Evolutionary conservation across 2,329 filamentous ascomycete species (phyloP).

Genomic region (Penicillium sclerotigenum): DNA sequence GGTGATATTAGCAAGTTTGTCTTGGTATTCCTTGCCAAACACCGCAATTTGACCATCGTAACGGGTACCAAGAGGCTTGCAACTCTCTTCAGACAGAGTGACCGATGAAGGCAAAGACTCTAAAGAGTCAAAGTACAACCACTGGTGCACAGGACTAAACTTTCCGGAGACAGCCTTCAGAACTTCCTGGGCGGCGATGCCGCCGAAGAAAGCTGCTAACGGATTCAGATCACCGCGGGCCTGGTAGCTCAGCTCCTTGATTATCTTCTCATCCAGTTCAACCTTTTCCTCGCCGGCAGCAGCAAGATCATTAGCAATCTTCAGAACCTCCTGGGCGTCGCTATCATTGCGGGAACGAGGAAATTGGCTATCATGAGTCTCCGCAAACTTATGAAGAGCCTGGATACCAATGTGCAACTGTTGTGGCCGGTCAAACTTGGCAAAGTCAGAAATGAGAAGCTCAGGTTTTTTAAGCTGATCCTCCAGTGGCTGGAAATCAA

Average conservation of each 20-base stretch:
- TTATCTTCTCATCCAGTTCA: slow-evolving; percentile 86
- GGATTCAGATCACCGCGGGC: slow-evolving; percentile 85
- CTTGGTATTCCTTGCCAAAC: slow-evolving; percentile 88
- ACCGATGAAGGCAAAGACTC: slow-evolving; percentile 80
- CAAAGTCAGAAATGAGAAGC: slow-evolving; percentile 88
- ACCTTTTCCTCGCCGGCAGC: slow-evolving; percentile 64
- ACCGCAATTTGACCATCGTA: slow-evolving; percentile 98
- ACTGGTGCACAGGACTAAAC: slow-evolving; percentile 92
- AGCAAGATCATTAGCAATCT: slow-evolving; percentile 71
- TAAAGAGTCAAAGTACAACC: slow-evolving; percentile 96
- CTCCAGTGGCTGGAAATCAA: slow-evolving; percentile 82
- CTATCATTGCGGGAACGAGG: slow-evolving; percentile 80
- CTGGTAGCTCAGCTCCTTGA: slow-evolving; percentile 92
- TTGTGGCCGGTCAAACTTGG: slow-evolving; percentile 92
- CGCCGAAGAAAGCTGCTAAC: slow-evolving; percentile 93
- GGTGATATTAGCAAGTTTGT: slow-evolving; percentile 84
- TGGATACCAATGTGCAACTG: slow-evolving; percentile 92
- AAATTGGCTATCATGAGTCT: slow-evolving; percentile 66
- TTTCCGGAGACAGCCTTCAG: slow-evolving; percentile 97
- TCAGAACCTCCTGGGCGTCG: slow-evolving; percentile 75
- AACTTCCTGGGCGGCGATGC: slow-evolving; percentile 88
- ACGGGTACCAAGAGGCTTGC: slow-evolving; percentile 77
- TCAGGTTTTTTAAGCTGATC: slow-evolving; percentile 81
- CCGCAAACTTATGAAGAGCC: slow-evolving; percentile 81
- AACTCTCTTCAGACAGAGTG: slow-evolving; percentile 77